Conservation (phyloP, 2,329 filamentous ascomycete genomes). For the Acrocalymma vagum region DNA sequence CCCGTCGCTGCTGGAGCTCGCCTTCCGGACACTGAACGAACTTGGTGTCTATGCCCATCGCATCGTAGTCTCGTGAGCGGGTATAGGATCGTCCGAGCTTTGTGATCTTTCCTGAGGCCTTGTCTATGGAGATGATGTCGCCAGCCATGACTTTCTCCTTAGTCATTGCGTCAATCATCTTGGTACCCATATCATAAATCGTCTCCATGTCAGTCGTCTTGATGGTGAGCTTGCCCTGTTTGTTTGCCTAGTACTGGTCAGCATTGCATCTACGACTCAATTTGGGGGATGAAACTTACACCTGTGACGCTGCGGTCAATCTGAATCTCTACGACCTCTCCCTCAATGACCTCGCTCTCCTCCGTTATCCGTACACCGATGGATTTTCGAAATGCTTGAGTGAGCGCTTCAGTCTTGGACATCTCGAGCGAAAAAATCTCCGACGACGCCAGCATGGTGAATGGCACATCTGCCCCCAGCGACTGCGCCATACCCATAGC, state of each 20-base stretch:
- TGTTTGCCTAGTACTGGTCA: conserved; percentile 70
- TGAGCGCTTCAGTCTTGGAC: conserved; percentile 98
- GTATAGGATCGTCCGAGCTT: conserved; percentile 96
- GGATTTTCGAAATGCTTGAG: conserved; percentile 98
- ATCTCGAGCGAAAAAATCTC: conserved; percentile 99
- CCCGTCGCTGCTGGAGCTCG: conserved; percentile 95
- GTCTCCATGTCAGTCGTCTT: conserved; percentile 99
- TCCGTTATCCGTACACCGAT: conserved; percentile 99
- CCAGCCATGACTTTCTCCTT: conserved; percentile 99
- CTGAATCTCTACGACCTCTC: conserved; percentile 98
- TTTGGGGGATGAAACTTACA: conserved; percentile 47
- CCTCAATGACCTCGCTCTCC: conserved; percentile 98
- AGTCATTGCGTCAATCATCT: conserved; percentile 99
- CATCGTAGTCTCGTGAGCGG: conserved; percentile 95
- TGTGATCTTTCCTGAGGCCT: conserved; percentile 96
- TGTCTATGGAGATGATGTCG: conserved; percentile 98
- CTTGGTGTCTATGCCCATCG: conserved; percentile 98
- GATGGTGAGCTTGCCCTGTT: conserved; percentile 98
- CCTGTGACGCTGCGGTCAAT: conserved; percentile 97
- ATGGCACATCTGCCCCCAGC: conserved; percentile 91
- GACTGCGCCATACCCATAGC: conserved; percentile 99
- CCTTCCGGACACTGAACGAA: conserved; percentile 98
- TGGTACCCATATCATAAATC: conserved; percentile 98
- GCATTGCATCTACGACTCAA: conserved; percentile 8
- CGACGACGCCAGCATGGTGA: conserved; percentile 93